A percentile compares a stretch with the other conserved stretches of the same genome.
Evolutionary conservation across 2,329 filamentous ascomycete genomes (phyloP).

Genomic region (Cercospora berteroae): DNA sequence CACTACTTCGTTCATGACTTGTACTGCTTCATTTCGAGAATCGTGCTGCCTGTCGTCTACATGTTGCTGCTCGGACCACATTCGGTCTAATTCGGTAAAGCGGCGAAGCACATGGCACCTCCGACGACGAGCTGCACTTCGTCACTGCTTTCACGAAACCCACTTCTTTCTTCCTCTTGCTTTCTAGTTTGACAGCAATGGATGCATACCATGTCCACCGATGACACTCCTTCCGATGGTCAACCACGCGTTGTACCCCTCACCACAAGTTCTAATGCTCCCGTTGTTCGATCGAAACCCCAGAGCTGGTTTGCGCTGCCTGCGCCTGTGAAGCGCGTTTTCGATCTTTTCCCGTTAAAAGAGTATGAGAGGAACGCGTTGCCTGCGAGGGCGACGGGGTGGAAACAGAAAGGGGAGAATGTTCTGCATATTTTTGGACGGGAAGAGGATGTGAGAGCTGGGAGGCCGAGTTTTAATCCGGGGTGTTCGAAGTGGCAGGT

Average conservation of each 20-base stretch:
- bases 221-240: conserved; percentile 21
- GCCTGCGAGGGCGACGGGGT: conserved; percentile 58
- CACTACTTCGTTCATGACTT: not conserved
- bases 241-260: not conserved
- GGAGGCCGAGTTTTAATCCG: conserved; percentile 81
- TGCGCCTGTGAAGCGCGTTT: conserved; percentile 73
- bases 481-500: conserved; percentile 97
- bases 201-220: not conserved
- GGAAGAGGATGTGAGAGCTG: conserved; percentile 58
- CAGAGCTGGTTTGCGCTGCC: conserved; percentile 58
- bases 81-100: conserved; percentile 3
- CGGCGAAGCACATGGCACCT: conserved; percentile 8
- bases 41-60: not conserved
- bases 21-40: not conserved
- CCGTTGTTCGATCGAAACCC: not conserved
- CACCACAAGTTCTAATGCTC: conserved; percentile 1
- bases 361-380: conserved; percentile 74
- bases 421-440: conserved; percentile 76
- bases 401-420: conserved; percentile 48
- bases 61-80: not conserved
- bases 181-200: not conserved
- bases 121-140: not conserved
- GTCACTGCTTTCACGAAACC: not conserved
- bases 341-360: conserved; percentile 76
- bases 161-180: conserved; percentile 6